Evolutionary conservation across 176 grass and related monocot species (phyloP).

Genomic region (Ensete ventricosum): DNA sequence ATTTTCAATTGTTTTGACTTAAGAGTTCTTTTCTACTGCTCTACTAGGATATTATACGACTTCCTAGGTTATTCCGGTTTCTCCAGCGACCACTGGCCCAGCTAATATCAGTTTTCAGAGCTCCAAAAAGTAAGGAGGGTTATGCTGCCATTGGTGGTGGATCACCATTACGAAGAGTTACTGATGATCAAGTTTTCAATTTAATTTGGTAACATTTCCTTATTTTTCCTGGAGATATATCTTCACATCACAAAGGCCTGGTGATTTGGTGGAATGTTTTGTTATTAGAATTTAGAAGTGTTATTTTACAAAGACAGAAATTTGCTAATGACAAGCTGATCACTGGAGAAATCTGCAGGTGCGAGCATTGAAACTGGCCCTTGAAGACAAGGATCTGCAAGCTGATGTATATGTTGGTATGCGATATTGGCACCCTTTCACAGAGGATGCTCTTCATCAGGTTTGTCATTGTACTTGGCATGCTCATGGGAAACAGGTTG

Average conservation of each 20-base stretch:
- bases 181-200: conserved; percentile 74
- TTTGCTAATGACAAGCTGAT: neutral
- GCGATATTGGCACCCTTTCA: conserved; percentile 97
- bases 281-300: neutral
- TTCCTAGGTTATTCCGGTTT: conserved; percentile 88
- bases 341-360: conserved; percentile 38
- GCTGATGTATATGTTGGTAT: conserved; percentile 91
- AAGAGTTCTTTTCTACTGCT: conserved; percentile 5
- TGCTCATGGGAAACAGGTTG: neutral
- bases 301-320: neutral
- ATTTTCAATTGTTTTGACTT: conserved; percentile 14
- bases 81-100: conserved; percentile 94
- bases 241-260: neutral
- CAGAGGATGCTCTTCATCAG: conserved; percentile 89
- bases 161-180: conserved; percentile 87
- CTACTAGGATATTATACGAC: conserved; percentile 79
- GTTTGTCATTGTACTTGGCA: conserved; percentile 23
- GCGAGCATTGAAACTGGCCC: conserved; percentile 58
- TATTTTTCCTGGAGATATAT: neutral
- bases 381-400: conserved; percentile 60
- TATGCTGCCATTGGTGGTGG: conserved; percentile 97
- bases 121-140: conserved; percentile 96
- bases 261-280: neutral
- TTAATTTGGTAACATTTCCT: neutral
- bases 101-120: conserved; percentile 74